Evolutionary conservation across 1,284 basidiomycete genomes (phyloP).

Genomic region (Pascua guehoae): DNA sequence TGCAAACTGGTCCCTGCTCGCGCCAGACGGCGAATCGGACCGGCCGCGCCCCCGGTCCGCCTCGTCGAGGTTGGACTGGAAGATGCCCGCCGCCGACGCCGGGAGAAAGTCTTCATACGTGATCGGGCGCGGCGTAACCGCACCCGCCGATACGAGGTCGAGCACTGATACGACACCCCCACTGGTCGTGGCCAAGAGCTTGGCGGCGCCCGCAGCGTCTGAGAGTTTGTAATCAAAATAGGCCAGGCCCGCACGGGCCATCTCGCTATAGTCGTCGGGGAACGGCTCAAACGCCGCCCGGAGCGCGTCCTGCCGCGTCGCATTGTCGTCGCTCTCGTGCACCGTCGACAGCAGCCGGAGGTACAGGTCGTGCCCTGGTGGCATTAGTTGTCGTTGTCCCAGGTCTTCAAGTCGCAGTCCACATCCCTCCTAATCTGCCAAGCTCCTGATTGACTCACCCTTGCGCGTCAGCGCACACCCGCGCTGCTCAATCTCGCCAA

Average conservation of each 20-base stretch:
- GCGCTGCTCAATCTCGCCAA: constrained; percentile 52
- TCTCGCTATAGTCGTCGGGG: constrained; percentile 34
- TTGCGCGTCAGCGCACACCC: constrained; percentile 48
- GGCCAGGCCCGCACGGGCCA: constrained; percentile 33
- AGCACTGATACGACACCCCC: no score
- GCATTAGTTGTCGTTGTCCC: no score
- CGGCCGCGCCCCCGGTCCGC: constrained; percentile 10
- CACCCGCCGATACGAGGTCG: constrained; percentile 34
- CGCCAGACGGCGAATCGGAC: constrained; percentile 9
- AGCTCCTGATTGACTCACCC: no score
- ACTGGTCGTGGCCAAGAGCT: background rate
- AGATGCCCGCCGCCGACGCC: constrained; percentile 51
- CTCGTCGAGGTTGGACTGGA: constrained; percentile 47
- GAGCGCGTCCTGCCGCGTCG: constrained; percentile 39
- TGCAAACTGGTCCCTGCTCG: constrained; percentile 22
- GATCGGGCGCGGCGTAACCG: constrained; percentile 40
- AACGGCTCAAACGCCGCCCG: constrained; percentile 28
- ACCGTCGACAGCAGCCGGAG: constrained; percentile 31
- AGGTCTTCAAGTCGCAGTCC: no score
- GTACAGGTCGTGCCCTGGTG: constrained; percentile 33
- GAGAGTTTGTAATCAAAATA: constrained; percentile 35
- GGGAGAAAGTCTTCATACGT: constrained; percentile 53
- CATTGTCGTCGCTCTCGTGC: constrained; percentile 30
- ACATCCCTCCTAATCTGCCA: no score
- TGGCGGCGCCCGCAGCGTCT: background rate